A percentile compares a stretch with the other conserved stretches of the same genome.
These are phyloP conservation scores for Aspergillus tubingensis DNA, from an alignment of 2,329 filamentous ascomycete genomes.

Conservation along the genomic window DNA sequence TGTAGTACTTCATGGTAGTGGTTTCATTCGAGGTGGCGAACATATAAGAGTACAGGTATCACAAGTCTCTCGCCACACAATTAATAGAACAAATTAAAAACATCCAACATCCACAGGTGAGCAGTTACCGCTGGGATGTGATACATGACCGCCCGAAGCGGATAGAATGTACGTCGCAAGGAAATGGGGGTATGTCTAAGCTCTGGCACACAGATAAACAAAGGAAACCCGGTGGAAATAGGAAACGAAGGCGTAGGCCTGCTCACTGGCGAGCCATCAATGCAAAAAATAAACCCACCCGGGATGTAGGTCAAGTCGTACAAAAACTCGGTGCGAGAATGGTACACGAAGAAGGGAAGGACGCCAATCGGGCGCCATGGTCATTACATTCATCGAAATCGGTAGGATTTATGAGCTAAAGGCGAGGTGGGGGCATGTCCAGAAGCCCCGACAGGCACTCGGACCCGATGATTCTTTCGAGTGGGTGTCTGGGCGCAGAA, in stretches of 20 bases:
- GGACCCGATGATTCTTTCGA: conserved; percentile 39
- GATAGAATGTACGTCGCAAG: conserved; percentile 14
- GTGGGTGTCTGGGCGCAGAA: conserved; percentile 52
- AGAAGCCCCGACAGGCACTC: conserved; percentile 34
- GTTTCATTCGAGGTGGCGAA: conserved; percentile 3
- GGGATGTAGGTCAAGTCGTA: conserved; percentile 1
- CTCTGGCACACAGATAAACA: conserved; percentile 11
- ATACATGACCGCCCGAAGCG: conserved; percentile 9
- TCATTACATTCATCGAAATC: conserved; percentile 32
- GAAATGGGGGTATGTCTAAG: conserved; percentile 21
- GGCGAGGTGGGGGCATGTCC: conserved; percentile 41
- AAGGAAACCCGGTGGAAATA: neutral
- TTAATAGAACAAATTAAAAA: conserved; percentile 20
- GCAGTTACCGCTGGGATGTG: conserved; percentile 15
- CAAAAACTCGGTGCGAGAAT: neutral
- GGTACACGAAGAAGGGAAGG: neutral
- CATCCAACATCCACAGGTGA: neutral
- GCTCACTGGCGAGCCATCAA: neutral
- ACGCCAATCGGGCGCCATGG: neutral
- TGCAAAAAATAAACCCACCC: neutral
- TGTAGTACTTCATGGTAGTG: neutral
- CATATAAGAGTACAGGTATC: conserved; percentile 21
- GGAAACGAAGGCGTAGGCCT: neutral
- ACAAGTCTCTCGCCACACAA: conserved; percentile 12
- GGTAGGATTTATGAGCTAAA: conserved; percentile 46